Evolutionary conservation across 179 eudicot genomes (phyloP).

Genomic region (Kewa caespitosa): DNA sequence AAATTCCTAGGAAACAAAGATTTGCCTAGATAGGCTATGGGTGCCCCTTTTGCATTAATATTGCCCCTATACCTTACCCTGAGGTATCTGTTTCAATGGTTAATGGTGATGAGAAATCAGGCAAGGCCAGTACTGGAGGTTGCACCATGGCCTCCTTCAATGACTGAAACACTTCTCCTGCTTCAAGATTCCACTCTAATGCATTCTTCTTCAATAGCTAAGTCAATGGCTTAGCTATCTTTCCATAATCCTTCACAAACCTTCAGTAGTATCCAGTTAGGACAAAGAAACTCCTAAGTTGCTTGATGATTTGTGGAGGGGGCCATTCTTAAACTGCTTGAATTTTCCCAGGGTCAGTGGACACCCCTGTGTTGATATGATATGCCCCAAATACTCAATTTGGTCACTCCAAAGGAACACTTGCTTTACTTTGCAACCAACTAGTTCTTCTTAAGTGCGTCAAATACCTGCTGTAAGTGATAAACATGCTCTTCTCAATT

Average conservation of each 20-base stretch:
- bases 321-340: background rate
- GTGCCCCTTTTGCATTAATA: background rate
- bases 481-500: background rate
- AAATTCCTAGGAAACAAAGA: background rate
- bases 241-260: background rate
- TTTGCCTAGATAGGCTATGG: background rate
- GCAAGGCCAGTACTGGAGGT: background rate
- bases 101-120: background rate
- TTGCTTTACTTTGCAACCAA: background rate
- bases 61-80: background rate
- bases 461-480: background rate
- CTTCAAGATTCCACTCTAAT: background rate
- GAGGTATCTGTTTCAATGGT: background rate
- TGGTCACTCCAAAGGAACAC: background rate
- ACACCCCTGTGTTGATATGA: background rate
- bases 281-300: background rate
- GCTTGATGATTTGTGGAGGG: background rate
- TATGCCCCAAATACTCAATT: background rate
- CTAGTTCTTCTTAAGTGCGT: background rate
- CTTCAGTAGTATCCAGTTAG: background rate
- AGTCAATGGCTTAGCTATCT: background rate
- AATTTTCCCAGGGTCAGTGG: background rate
- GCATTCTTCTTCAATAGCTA: background rate
- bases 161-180: background rate
- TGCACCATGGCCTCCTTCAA: background rate